Conservation (phyloP, 495 filamentous ascomycete genomes). For the Penicillium pancosmium region DNA sequence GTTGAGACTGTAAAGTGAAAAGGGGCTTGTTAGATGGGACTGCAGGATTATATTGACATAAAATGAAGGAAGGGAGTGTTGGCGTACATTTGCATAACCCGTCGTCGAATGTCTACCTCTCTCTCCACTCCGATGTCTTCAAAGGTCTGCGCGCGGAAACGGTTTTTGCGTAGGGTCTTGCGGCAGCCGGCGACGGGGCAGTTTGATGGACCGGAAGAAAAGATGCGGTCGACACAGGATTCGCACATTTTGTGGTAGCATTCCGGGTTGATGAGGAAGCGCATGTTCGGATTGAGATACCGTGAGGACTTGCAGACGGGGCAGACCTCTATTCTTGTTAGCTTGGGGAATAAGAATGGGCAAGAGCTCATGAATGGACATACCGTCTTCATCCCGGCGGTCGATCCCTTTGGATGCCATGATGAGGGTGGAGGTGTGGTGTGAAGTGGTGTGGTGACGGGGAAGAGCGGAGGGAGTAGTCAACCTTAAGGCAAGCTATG, state of each 20-base stretch:
- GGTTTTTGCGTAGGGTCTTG: constrained; percentile 78
- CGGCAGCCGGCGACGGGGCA: constrained; percentile 89
- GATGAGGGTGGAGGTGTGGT: constrained; percentile 4
- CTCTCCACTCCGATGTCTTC: constrained; percentile 87
- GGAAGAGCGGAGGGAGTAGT: too few species aligned
- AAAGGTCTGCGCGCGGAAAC: constrained; percentile 88
- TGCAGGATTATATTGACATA: too few species aligned
- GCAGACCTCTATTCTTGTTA: constrained; percentile 68
- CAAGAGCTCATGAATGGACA: constrained; percentile 5
- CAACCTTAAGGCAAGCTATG: too few species aligned
- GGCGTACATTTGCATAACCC: constrained; percentile 69
- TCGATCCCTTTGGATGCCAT: constrained; percentile 41
- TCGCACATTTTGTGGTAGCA: constrained; percentile 99
- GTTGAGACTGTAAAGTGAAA: constrained; percentile 63
- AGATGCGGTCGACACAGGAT: constrained; percentile 91
- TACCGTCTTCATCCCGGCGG: constrained; percentile 57
- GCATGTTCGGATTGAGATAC: constrained; percentile 91
- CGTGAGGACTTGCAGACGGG: constrained; percentile 94
- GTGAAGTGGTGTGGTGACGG: too few species aligned
- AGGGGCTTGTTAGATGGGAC: not conserved
- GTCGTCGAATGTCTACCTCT: constrained; percentile 87
- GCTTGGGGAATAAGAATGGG: too few species aligned
- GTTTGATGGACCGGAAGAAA: constrained; percentile 83
- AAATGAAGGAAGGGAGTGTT: not conserved
- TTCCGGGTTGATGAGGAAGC: constrained; percentile 93